Evolutionary conservation across 345 rosid species (phyloP).

Genomic region (Hypericum androsaemum): DNA sequence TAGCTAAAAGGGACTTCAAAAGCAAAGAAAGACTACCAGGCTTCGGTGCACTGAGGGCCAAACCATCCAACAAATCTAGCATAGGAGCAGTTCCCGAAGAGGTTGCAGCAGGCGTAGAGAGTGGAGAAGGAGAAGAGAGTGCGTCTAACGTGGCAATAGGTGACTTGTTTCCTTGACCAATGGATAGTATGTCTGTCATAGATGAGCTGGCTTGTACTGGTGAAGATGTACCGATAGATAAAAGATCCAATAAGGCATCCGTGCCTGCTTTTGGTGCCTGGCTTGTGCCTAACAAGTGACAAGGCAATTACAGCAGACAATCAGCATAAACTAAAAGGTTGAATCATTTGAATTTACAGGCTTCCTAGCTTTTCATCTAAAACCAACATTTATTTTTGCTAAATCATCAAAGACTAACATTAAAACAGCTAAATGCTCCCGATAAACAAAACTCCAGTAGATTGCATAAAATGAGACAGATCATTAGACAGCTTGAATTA

Average conservation of each 20-base stretch:
- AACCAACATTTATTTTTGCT: too few relatives aligned
- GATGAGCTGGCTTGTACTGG: constrained; percentile 47
- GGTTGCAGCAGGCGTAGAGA: constrained; percentile 29
- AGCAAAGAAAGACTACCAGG: constrained; percentile 37
- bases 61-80: constrained; percentile 85
- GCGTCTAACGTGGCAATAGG: constrained; percentile 37
- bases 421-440: too few relatives aligned
- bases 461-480: too few relatives aligned
- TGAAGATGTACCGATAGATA: constrained; percentile 64
- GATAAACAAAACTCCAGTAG: too few relatives aligned
- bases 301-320: not conserved
- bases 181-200: constrained; percentile 48
- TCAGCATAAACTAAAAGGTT: too few relatives aligned
- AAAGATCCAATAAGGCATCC: constrained; percentile 74
- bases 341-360: too few relatives aligned
- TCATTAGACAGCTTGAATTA: too few relatives aligned
- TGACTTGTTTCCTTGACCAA: constrained; percentile 31
- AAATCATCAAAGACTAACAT: too few relatives aligned
- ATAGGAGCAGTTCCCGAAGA: constrained; percentile 39
- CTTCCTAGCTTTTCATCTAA: too few relatives aligned
- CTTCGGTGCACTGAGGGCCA: constrained; percentile 46
- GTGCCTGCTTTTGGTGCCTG: constrained; percentile 67
- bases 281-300: constrained; percentile 29
- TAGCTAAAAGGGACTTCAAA: constrained; percentile 9
- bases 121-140: constrained; percentile 36